Base-by-base conservation (phyloP, 306 rosid species). In the Quercus suber region DNA sequence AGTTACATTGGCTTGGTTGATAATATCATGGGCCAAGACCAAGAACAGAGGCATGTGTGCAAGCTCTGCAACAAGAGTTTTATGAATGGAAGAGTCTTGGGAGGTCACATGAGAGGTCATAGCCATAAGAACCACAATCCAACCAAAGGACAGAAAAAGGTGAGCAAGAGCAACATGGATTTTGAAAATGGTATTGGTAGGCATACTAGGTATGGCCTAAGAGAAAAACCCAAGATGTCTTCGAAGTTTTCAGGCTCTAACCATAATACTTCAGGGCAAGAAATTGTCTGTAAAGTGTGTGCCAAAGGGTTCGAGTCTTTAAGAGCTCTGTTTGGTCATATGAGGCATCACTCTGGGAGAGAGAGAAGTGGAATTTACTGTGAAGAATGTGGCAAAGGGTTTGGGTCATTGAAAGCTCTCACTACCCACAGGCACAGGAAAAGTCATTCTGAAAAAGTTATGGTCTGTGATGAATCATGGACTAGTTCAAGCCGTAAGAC, bases 151-250 rank as follows among this genome's bases (percentile, higher is more conserved):
- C 64, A 59, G 56, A 73, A 56, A 15, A 76, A 74, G 56, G 73
- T 18, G 18, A 61, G 49, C 73, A 74, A 68, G 3, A 37, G 12
- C 25, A 17, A 30, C 8, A 15, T n/a, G 73, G 77, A 19, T 27
- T 19, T 11, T 33, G 80, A 81, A 60, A 74, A 51, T 41, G 45
- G 45, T 41, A 8, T 41, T 56, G 55, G 57, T 13, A 78, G 49
- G 28, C 73, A 68, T 45, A 57, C 52, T 21, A 78, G 80, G 20
- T 86, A 86, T 73, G 86, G 83, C 41, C 76, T 88, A 23, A 75
- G 92, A 73, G 75, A 68, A 69, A 86, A 86, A 79, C 92, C 88
- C 59, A 86, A 84, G 65, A 84, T 78, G 77, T 86, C 89, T 21
- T 74, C 68, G 67, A 83, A 83, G 56, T 25, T 84, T 74, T 86